Conservation (phyloP, 208 protist species). For the Trichomonas tenax region DNA sequence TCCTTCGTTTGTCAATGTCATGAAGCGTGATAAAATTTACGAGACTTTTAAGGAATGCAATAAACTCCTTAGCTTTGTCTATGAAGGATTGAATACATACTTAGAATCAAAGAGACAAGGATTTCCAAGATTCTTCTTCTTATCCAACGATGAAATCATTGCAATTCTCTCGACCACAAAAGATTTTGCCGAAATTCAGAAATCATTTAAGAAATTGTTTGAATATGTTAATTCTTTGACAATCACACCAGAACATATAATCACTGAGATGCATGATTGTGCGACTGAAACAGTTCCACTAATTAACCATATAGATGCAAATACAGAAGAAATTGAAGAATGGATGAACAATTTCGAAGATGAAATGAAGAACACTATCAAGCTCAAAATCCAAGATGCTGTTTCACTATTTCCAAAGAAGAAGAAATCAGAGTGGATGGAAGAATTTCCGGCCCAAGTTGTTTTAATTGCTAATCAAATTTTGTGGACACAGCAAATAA, state of each 20-base stretch:
- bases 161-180: conserved; percentile 85
- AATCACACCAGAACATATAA: conserved; percentile 53
- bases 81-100: conserved; percentile 59
- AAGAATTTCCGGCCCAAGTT: conserved; percentile 70
- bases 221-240: conserved; percentile 60
- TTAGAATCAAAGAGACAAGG: conserved; percentile 63
- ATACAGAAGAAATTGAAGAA: conserved; percentile 69
- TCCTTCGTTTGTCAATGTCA: conserved; percentile 64
- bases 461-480: conserved; percentile 73
- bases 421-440: conserved; percentile 65
- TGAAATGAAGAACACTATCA: conserved; percentile 28
- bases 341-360: conserved; percentile 83
- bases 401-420: conserved; percentile 30
- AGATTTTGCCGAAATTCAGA: conserved; percentile 79
- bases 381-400: background rate
- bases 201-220: conserved; percentile 88
- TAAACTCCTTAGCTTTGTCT: conserved; percentile 61
- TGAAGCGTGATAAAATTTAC: conserved; percentile 65
- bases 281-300: conserved; percentile 39
- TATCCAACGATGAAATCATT: conserved; percentile 89
- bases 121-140: conserved; percentile 67
- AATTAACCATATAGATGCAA: conserved; percentile 18
- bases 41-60: conserved; percentile 62
- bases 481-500: conserved; percentile 68
- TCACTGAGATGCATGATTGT: conserved; percentile 45